These are phyloP conservation scores for Chlorociboria aeruginascens DNA, from an alignment of 495 filamentous ascomycete genomes.

Conservation along the genomic window DNA sequence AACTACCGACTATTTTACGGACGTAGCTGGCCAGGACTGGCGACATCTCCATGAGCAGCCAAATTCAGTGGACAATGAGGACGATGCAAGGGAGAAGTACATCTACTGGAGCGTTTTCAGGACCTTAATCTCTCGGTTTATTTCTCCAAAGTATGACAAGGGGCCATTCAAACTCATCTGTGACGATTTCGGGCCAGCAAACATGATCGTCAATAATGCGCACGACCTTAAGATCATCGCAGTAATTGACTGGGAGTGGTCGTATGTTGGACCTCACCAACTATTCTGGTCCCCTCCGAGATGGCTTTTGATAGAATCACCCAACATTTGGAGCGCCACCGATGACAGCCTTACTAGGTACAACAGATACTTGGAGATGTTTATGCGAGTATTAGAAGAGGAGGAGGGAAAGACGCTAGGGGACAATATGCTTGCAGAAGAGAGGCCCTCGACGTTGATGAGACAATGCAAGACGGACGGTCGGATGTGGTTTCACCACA, in stretches of 20 bases:
- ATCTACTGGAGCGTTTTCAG: conserved; percentile 6
- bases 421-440: conserved; percentile 1
- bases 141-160: conserved; percentile 1
- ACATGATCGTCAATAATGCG: conserved; percentile 22
- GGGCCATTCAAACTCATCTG: conserved; percentile 24
- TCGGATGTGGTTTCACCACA: conserved; percentile 4
- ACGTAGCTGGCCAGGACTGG: conserved; percentile 7
- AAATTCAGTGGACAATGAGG: conserved; percentile 8
- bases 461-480: neutral
- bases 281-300: conserved; percentile 24
- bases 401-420: conserved; percentile 23
- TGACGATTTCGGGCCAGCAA: conserved; percentile 25
- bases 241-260: conserved; percentile 26
- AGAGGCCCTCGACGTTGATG: conserved; percentile 6
- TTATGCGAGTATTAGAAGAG: conserved; percentile 22
- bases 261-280: conserved; percentile 25
- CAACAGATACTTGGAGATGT: conserved; percentile 22
- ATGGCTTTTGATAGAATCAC: conserved; percentile 17
- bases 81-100: conserved; percentile 4
- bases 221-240: conserved; percentile 21
- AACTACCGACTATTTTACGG: conserved; percentile 11
- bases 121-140: conserved; percentile 1
- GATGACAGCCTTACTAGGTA: conserved; percentile 17
- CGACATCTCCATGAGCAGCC: conserved; percentile 5
- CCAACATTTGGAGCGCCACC: neutral